Evolutionary conservation across 805 yeast genomes (phyloP).

Genomic region (Candida mattraensis): DNA sequence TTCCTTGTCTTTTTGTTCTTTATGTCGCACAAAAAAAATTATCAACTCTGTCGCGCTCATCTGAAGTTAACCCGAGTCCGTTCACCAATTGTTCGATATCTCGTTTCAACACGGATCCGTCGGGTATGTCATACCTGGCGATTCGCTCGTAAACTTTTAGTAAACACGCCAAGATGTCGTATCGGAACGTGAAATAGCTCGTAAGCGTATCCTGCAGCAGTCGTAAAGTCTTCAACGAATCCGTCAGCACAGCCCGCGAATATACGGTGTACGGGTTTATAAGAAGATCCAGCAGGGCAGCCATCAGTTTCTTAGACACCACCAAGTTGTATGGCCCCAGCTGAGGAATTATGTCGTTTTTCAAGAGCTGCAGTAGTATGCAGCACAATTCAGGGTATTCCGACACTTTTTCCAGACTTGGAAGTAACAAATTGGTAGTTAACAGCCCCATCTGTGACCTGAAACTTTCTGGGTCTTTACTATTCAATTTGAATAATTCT

Average conservation of each 20-base stretch:
- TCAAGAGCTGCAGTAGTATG: conserved; percentile 16
- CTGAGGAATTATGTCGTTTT: conserved; percentile 10
- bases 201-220: conserved; percentile 3
- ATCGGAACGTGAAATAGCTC: conserved; percentile 13
- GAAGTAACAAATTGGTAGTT: conserved; percentile 28
- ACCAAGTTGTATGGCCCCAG: conserved; percentile 23
- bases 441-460: conserved; percentile 19
- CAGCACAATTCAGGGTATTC: conserved; percentile 26
- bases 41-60: conserved; percentile 6
- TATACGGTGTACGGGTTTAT: conserved; percentile 28
- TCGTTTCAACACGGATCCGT: not conserved
- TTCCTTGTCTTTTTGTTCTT: not conserved
- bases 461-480: conserved; percentile 7
- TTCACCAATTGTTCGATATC: not conserved
- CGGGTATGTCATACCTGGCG: conserved; percentile 2
- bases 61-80: conserved; percentile 1
- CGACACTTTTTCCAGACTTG: conserved; percentile 26
- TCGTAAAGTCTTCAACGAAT: conserved; percentile 8
- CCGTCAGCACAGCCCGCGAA: conserved; percentile 12
- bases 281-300: conserved; percentile 24
- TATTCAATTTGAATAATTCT: conserved; percentile 13
- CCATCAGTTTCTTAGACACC: conserved; percentile 21
- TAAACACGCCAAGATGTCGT: conserved; percentile 28
- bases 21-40: conserved; percentile 1
- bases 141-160: conserved; percentile 15